Evolutionary conservation across 1,284 basidiomycete genomes (phyloP), one percentile per base, ranked within the genome.

Genomic region (Cryptococcus maquisensis): DNA sequence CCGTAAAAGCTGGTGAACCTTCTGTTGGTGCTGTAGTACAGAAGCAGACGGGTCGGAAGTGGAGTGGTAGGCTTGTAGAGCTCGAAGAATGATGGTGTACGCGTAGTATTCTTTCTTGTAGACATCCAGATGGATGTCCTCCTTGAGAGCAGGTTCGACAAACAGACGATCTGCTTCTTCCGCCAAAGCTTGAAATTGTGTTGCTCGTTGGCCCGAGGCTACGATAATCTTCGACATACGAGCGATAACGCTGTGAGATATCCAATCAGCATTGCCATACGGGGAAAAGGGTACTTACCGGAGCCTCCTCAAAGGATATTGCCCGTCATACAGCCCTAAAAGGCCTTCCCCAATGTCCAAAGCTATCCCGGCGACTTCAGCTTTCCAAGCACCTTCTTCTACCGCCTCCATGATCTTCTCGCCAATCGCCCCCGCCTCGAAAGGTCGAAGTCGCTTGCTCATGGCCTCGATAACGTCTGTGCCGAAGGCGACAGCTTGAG

Each of bases 51-150:
- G 62, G 39, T 64, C 59, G 8, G 48, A 10, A 2, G 54, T 37
- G 9, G 52, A 39, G 43, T 70, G 64, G 44, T 73, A 71, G 2
- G 65, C 55, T 26, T 65, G 56, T 6, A 73, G 48, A 1, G 68
- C 59, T 10, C 49, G 51, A 1, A 66, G 50, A 21, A 71, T 51
- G 10, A 62, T 47, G 20, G 52, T 45, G 3, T 55, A 55, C 4
- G 61, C 60, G n/a, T 58, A 47, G 37, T 68, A 63, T 48, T 74
- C 70, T 6, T 55, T 37, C 23, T 53, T 56, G 54, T 54, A 66
- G 1, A 37, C 23, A 2, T 38, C 47, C 2, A 71, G 54, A 2
- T 32, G 36, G 1, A 18, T 9, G 45, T 72, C 69, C 21, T 64
- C 46, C 0, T 53, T 62, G 2, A 54, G 37, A 16, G 53, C 56